These are phyloP conservation scores for Candida anglica DNA, from an alignment of 805 yeast genomes.

Conservation along the genomic window DNA sequence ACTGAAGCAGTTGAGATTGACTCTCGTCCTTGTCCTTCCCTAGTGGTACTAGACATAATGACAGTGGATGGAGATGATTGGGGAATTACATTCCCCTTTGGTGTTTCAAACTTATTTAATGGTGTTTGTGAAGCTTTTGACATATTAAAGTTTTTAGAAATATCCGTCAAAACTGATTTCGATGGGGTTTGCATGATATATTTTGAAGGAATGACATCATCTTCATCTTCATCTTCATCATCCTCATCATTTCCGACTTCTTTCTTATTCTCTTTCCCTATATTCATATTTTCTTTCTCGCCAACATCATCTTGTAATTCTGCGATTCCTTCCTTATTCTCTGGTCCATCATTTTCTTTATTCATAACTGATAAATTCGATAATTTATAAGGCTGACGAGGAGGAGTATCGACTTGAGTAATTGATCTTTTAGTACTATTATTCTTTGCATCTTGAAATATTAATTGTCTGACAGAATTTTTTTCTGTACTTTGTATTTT, in stretches of 20 bases:
- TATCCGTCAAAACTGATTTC: slow-evolving; percentile 16
- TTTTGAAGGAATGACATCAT: no score
- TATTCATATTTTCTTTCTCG: slow-evolving; percentile 5
- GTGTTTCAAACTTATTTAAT: slow-evolving; percentile 12
- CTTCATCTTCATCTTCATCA: slow-evolving; percentile 14
- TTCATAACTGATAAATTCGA: slow-evolving; percentile 14
- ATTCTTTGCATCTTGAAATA: slow-evolving; percentile 23
- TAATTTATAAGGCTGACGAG: slow-evolving; percentile 28
- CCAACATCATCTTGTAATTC: slow-evolving; percentile 14
- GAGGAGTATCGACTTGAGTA: slow-evolving; percentile 35
- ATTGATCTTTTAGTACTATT: slow-evolving; percentile 31
- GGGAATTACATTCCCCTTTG: slow-evolving; percentile 22
- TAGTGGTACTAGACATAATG: slow-evolving; percentile 34
- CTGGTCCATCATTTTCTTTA: slow-evolving; percentile 6
- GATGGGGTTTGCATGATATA: slow-evolving; percentile 9
- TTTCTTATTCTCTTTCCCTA: slow-evolving; percentile 3
- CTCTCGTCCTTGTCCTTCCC: background rate
- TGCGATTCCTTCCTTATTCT: slow-evolving; percentile 12
- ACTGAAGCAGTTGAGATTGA: no score
- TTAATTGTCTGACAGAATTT: slow-evolving; percentile 11
- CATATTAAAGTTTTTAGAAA: slow-evolving; percentile 20
- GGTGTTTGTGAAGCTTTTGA: slow-evolving; percentile 1
- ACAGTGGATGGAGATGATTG: slow-evolving; percentile 43
- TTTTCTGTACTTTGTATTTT: slow-evolving; percentile 17
- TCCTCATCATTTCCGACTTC: slow-evolving; percentile 9